Base-by-base conservation (phyloP, 306 rosid genomes). In the Oxytropis ochrocephala region DNA sequence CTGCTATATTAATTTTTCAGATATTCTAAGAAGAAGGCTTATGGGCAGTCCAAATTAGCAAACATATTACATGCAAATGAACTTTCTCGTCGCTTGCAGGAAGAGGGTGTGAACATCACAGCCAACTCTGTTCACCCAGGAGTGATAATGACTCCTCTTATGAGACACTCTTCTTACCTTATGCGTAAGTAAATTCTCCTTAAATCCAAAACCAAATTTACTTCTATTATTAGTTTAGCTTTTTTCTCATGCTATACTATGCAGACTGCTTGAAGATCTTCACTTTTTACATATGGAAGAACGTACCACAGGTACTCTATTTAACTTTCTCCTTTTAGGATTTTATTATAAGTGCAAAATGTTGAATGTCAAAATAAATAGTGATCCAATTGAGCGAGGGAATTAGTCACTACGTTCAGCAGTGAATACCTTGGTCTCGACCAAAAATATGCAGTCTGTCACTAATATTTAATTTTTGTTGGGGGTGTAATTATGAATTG, bases 31-130 rank as follows among this genome's bases (percentile, higher is more conserved):
- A 94, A 94, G 80, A 85, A 60, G 58, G 97, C 99, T 0, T 94
- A 94, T 41, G 99, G 99, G 12, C 99, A 94, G 49, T 94, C 97
- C 79, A 94, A 94, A 82, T 75, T 91, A 73, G 90, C 96, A 8
- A 94, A 94, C 79, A 81, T 91, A 74, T 79, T 94, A 32, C 99
- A 94, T 42, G 72, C 85, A 50, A 91, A 88, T 12, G 99, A 90
- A 83, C 91, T 94, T 47, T 83, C 95, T 16, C 95, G 87, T 55
- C 90, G 83, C 79, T 74, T 91, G 5, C 70, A 77, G 95, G 99
- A 78, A 78, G 97, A 85, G 44, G 97, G 99, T 33, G 90, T 67
- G 70, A 94, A 87, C 84, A 85, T 94, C 48, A 85, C 92, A 10
- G 96, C 67, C 3, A 94, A 91, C 43, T 85, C 96, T 0, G 96